Evolutionary conservation across 345 rosid species (phyloP).

Genomic region (Bruguiera sexangula): DNA sequence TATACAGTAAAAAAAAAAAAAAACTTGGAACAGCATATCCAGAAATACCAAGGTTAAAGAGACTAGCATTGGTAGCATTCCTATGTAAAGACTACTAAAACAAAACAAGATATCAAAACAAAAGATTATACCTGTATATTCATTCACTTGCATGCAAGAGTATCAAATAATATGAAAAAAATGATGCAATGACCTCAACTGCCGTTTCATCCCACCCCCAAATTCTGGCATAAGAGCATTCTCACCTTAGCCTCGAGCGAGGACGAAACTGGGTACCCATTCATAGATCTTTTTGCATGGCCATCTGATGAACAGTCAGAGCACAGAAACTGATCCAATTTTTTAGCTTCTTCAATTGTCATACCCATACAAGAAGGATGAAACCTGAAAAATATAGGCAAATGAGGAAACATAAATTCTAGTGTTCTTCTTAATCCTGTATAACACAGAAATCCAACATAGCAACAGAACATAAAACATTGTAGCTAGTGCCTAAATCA

Average conservation of each 20-base stretch:
- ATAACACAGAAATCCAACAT: conserved; percentile 1
- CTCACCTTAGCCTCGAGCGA: conserved; percentile 58
- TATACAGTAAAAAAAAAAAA: too few relatives aligned
- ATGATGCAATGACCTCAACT: too few relatives aligned
- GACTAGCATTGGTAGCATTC: too few relatives aligned
- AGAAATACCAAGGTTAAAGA: too few relatives aligned
- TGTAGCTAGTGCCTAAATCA: background rate
- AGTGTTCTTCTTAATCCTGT: background rate
- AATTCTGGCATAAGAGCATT: background rate
- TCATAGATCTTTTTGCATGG: conserved; percentile 54
- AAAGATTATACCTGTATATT: too few relatives aligned
- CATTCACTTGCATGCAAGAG: too few relatives aligned
- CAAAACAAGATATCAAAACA: too few relatives aligned
- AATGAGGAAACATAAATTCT: conserved; percentile 7
- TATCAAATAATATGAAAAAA: too few relatives aligned
- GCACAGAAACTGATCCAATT: conserved; percentile 69
- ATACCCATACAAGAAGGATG: conserved; percentile 84
- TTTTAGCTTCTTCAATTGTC: conserved; percentile 82
- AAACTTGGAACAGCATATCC: too few relatives aligned
- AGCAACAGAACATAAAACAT: background rate
- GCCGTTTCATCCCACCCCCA: background rate
- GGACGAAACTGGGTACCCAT: conserved; percentile 46
- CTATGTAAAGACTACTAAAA: too few relatives aligned
- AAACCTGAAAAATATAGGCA: conserved; percentile 46
- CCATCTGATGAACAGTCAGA: conserved; percentile 66